Evolutionary conservation across 441 rosid species (phyloP), one percentile per base, ranked within the genome.

Genomic region (Biscutella laevigata): DNA sequence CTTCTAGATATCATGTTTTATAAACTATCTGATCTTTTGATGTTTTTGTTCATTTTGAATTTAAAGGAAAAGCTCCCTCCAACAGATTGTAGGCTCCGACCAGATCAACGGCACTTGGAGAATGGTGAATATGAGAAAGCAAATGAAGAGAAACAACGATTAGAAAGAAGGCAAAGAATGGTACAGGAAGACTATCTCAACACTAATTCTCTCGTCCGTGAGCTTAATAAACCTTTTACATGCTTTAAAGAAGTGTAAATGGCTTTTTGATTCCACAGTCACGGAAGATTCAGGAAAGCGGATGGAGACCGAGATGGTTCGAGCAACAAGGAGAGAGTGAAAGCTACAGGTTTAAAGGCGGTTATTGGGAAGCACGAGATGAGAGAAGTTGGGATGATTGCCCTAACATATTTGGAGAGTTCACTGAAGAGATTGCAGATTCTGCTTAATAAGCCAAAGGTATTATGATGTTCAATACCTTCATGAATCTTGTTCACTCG

Each of bases 1-100:
- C 36, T 51, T 2, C 13, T 34, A 15, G 26, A 6, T 40, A 74
- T 37, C 57, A 53, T 68, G 14, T 67, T 59, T 52, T 66, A 68
- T 64, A 67, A 69, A 71, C 41, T 76, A 59, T 75, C 90, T 87
- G 82, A 79, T 72, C 21, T 60, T 46, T 74, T 74, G 81, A 70
- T 30, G 1, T 12, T 13, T 27, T 69, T 82, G 84, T 74, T 81
- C 40, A 59, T 12, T 38, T 63, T 69, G 77, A 71, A 67, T 78
- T n/a, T n/a, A n/a, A 77, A 91, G 96, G 98, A 82, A 83, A 88
- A 77, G 74, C 89, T 92, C 32, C 96, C 94, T n/a, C 95, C 89
- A 8, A 92, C 95, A 35, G 95, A 92, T 77, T 92, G 92, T 32
- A 79, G 96, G 70, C 86, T 86, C 7, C 69, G 96, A 67, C 96